A percentile compares a stretch with the other conserved stretches of the same genome.
Conservation (phyloP, 768 basidiomycete genomes). For the Pluteus cervinus region DNA sequence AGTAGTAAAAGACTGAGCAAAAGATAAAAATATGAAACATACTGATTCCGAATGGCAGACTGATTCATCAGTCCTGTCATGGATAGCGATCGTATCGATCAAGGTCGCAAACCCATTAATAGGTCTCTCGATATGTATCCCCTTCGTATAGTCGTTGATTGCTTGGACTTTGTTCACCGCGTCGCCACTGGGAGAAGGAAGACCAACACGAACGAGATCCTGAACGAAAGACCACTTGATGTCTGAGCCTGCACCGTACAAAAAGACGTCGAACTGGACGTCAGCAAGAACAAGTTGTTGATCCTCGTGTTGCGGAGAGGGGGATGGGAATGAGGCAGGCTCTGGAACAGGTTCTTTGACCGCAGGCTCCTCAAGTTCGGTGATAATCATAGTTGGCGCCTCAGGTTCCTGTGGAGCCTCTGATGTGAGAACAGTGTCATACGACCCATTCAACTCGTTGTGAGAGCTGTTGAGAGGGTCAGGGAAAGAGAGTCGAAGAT, state of each 20-base stretch:
- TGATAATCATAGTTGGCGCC: constrained; percentile 10
- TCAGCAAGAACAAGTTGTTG: constrained; percentile 17
- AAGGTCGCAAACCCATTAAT: constrained; percentile 18
- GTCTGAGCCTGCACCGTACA: constrained; percentile 59
- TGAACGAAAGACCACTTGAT: constrained; percentile 60
- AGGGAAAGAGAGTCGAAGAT: constrained; percentile 77
- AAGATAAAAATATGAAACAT: constrained; percentile 27
- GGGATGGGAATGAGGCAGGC: too few species aligned
- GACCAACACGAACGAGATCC: constrained; percentile 49
- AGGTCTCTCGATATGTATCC: constrained; percentile 21
- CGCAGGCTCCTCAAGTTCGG: constrained; percentile 27
- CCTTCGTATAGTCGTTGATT: constrained; percentile 18
- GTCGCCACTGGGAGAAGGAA: constrained; percentile 5
- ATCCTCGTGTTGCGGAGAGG: constrained; percentile 16
- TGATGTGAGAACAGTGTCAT: constrained; percentile 34
- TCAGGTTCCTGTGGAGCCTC: constrained; percentile 12
- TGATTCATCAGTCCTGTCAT: constrained; percentile 30
- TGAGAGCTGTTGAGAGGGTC: constrained; percentile 74
- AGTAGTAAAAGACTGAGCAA: constrained; percentile 27
- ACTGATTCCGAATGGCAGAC: constrained; percentile 17
- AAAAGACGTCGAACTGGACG: constrained; percentile 50
- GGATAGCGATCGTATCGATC: constrained; percentile 25
- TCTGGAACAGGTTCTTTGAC: constrained; percentile 25
- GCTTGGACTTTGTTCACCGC: constrained; percentile 16
- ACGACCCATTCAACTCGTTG: constrained; percentile 55